Percentiles rank a stretch among this genome's conserved stretches.
Conservation (phyloP, 2,329 filamentous ascomycete species). For the Trichoderma gracile region DNA sequence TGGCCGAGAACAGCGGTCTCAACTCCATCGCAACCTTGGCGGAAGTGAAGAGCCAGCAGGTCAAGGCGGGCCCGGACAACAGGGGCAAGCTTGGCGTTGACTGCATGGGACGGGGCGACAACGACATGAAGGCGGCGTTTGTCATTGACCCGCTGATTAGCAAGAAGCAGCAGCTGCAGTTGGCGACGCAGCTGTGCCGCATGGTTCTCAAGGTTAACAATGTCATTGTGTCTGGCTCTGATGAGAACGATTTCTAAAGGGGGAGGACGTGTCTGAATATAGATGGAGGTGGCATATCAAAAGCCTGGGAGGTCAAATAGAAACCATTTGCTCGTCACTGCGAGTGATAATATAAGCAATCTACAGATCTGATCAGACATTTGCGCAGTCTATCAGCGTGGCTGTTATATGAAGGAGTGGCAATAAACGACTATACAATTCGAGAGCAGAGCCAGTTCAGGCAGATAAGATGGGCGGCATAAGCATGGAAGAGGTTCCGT, state of each 20-base stretch:
- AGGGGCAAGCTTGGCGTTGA: slow-evolving; percentile 81
- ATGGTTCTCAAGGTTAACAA: slow-evolving; percentile 99
- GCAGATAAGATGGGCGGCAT: no score
- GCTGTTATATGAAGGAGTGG: no score
- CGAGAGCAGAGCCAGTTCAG: no score
- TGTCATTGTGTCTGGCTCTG: slow-evolving; percentile 85
- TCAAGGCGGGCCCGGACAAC: slow-evolving; percentile 62
- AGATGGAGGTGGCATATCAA: slow-evolving; percentile 33
- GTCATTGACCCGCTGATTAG: slow-evolving; percentile 98
- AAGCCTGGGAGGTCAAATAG: slow-evolving; percentile 31
- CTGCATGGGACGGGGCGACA: slow-evolving; percentile 94
- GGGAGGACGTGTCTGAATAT: slow-evolving; percentile 24
- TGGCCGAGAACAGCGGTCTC: slow-evolving; percentile 95
- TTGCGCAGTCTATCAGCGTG: no score
- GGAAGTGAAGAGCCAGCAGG: slow-evolving; percentile 92
- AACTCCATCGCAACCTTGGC: slow-evolving; percentile 95
- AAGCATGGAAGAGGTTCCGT: no score
- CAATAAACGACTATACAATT: no score
- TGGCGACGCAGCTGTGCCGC: slow-evolving; percentile 94
- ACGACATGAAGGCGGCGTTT: slow-evolving; percentile 97
- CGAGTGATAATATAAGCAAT: slow-evolving; percentile 22
- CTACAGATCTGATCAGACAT: not conserved
- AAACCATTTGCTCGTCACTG: slow-evolving; percentile 23
- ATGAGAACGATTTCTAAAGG: slow-evolving; percentile 80
- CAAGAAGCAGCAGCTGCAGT: slow-evolving; percentile 93